Conservation (phyloP, 2,329 filamentous ascomycete species). For the Clonostachys sp. region DNA sequence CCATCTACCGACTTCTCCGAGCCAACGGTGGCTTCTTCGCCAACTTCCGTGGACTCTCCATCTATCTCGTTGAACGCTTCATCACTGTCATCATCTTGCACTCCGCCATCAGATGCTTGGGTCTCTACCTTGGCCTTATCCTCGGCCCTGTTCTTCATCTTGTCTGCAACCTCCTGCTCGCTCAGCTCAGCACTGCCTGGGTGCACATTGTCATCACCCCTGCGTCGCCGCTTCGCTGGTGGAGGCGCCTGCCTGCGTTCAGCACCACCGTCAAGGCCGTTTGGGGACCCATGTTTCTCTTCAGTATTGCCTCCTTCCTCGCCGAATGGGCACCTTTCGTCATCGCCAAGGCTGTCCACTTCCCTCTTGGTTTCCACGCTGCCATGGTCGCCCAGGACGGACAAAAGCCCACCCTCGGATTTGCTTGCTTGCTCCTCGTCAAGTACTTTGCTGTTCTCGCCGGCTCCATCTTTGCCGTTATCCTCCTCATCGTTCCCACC, state of each 20-base stretch:
- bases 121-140: constrained; percentile 41
- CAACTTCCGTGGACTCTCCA: constrained; percentile 64
- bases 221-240: constrained; percentile 59
- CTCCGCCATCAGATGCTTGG: constrained; percentile 17
- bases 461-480: constrained; percentile 42
- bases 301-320: constrained; percentile 54
- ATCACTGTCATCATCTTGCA: constrained; percentile 22
- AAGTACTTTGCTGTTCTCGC: constrained; percentile 41
- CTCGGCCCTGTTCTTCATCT: constrained; percentile 39
- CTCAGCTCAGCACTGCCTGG: constrained; percentile 72
- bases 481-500: constrained; percentile 70
- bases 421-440: constrained; percentile 16
- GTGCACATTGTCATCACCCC: constrained; percentile 80
- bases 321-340: constrained; percentile 38
- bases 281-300: constrained; percentile 59
- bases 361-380: constrained; percentile 25
- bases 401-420: not conserved
- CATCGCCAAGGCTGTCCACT: constrained; percentile 31
- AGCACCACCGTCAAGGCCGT: constrained; percentile 63
- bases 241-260: constrained; percentile 63
- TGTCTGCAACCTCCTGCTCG: constrained; percentile 54
- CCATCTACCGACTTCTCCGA: constrained; percentile 50
- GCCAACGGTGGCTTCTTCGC: constrained; percentile 59
- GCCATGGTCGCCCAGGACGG: constrained; percentile 25
- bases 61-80: constrained; percentile 32